phyloP scores from a whole-genome alignment of 129 eudicot species.

The Flaveria trinervia region DNA sequence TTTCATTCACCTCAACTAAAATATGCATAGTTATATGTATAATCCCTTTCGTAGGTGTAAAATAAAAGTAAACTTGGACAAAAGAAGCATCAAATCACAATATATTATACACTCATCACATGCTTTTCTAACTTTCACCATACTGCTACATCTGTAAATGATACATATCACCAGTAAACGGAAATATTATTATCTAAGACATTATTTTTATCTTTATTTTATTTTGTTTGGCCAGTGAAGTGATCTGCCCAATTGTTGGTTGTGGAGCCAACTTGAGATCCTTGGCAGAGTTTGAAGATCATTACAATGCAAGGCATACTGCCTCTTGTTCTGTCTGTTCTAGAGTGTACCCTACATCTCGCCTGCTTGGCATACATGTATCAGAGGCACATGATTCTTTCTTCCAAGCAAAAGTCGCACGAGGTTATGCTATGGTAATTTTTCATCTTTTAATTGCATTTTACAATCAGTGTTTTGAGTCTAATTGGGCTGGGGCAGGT shows the following conservation, averaged over 20 bases:
- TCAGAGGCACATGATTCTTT: conserved; percentile 95
- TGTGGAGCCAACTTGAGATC: conserved; percentile 69
- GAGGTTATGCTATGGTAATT: conserved; percentile 78
- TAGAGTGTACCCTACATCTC: conserved; percentile 88
- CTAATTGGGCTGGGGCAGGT: background rate
- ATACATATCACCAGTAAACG: background rate
- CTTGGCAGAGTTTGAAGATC: conserved; percentile 85
- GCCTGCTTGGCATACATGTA: conserved; percentile 85
- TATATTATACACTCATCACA: background rate
- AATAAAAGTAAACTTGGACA: background rate
- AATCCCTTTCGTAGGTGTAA: background rate
- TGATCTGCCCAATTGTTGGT: conserved; percentile 88
- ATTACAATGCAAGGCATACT: conserved; percentile 81
- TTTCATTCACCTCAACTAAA: background rate
- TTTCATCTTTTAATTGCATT: conserved; percentile 6
- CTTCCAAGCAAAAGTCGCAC: conserved; percentile 91
- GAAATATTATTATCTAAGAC: background rate
- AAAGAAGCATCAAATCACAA: background rate
- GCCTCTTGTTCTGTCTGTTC: conserved; percentile 92
- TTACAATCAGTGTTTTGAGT: background rate
- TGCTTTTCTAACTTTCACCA: background rate
- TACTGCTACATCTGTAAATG: conserved; percentile 2
- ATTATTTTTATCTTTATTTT: background rate
- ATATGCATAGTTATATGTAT: background rate
- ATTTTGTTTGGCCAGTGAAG: conserved; percentile 44